Percentiles rank a stretch among this genome's conserved stretches.
Evolutionary conservation across 352 stramenopile species (phyloP).

Genomic region (Globisporangium recalcitrans): DNA sequence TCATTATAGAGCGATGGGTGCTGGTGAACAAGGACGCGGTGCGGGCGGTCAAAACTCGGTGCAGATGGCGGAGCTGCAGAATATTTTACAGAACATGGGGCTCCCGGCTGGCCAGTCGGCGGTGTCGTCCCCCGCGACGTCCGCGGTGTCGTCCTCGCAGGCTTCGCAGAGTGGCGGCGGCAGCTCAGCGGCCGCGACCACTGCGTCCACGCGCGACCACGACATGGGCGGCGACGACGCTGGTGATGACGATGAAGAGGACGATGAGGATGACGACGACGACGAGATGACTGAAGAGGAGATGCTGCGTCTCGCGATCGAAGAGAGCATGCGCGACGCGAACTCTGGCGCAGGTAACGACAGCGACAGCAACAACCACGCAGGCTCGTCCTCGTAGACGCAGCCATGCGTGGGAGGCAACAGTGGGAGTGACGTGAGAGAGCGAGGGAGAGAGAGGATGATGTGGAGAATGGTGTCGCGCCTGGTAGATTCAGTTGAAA

Average conservation of each 20-base stretch:
- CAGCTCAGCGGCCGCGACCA: slow-evolving; percentile 65
- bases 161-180: slow-evolving; percentile 60
- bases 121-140: slow-evolving; percentile 67
- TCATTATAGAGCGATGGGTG: slow-evolving; percentile 53
- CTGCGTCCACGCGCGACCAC: slow-evolving; percentile 70
- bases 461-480: background rate
- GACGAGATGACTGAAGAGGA: slow-evolving; percentile 87
- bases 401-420: background rate
- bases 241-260: slow-evolving; percentile 42
- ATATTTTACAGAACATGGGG: slow-evolving; percentile 87
- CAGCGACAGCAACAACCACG: slow-evolving; percentile 23
- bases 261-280: slow-evolving; percentile 75
- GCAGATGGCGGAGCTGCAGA: slow-evolving; percentile 84
- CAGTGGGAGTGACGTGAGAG: background rate
- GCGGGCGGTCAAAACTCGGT: slow-evolving; percentile 40
- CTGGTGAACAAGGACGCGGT: slow-evolving; percentile 56
- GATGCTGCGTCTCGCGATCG: slow-evolving; percentile 77
- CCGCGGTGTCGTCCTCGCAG: slow-evolving; percentile 71
- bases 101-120: slow-evolving; percentile 62
- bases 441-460: background rate
- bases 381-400: slow-evolving; percentile 44
- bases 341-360: slow-evolving; percentile 57
- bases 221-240: slow-evolving; percentile 78
- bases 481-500: slow-evolving; percentile 4
- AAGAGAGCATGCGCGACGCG: slow-evolving; percentile 84